Base-by-base conservation (phyloP, 495 filamentous ascomycete species). In the Lichenothelia convexa region DNA sequence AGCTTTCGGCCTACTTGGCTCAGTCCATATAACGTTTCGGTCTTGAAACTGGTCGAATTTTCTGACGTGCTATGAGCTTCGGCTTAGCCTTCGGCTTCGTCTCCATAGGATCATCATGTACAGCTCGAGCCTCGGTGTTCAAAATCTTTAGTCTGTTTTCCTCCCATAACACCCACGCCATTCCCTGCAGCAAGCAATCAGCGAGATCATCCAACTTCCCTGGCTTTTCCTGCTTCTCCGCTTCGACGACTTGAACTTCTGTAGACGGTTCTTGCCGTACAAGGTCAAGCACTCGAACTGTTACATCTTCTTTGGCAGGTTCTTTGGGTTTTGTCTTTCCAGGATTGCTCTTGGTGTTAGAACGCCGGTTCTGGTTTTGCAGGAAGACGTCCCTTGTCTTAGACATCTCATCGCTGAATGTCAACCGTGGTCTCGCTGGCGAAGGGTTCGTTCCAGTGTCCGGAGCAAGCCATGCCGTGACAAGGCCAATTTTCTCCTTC, bases 141-240 rank as follows among this genome's bases (percentile, higher is more conserved):
- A n/a, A n/a, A n/a, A 27, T 27, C 24, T 27, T 27, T 37, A 60
- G 60, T 41, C 72, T 55, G 53, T 83, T 86, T 42, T 62, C 55
- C 49, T 86, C 70, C 87, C 87, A 95, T 38, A 77, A 65, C 34
- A 86, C 53, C 80, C 80, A 93, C 7, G 83, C 78, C 43, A 84
- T 58, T 0, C 78, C 89, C 58, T 95, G 87, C 43, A 93, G 48
- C 21, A 94, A 54, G 54, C 78, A 80, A 67, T 95, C 87, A 4
- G 84, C 80, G 43, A 95, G 59, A 63, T 95, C 87, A 60, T 95
- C 87, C 44, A 92, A 47, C 54, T 95, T 95, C 15, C 53, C 58
- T 21, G 64, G 45, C 40, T 43, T 32, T 9, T 18, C 16, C 7
- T 7, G 8, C 27, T 45, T 44, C 16, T 4, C 36, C 18, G 40